Evolutionary conservation across 2,329 filamentous ascomycete species (phyloP), one percentile per base, ranked within the genome.

Genomic region (Fusarium sp.): DNA sequence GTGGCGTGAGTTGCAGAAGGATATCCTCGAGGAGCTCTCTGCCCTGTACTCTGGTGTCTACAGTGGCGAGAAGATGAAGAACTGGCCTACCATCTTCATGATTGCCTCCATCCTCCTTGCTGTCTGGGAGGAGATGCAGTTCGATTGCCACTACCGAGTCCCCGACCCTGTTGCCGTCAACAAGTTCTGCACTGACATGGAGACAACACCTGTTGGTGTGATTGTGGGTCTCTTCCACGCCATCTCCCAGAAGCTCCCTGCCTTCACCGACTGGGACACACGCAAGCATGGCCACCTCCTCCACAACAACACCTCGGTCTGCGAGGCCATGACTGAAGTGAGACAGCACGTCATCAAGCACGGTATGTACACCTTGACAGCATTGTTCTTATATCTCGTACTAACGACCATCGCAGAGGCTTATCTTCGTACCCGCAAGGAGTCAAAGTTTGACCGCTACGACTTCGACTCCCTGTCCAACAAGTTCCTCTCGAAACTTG

Each of bases 1-100:
- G 94, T 98, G 96, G 96, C 95, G 96, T 75, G 95, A 98, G 83
- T 88, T 98, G 66, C 95, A 98, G 83, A 97, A 97, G 86, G 96
- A 98, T 78, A 95, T 98, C 42, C 88, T 98, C 6, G 95, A 97
- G 85, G 96, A 98, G 86, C 89, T 98, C 3, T 98, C 96, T 3
- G 86, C 90, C 12, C 89, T 98, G 20, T 98, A 98, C 88, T 97
- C 94, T n/a, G 97, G 95, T 74, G 96, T 98, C 49, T 98, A 98
- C 88, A 97, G 93, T 78, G 96, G 96, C 68, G 96, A 98, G 83
- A 96, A 97, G 84, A 90, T 98, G 78, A 98, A 98, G 90, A 97
- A 98, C 86, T 98, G 96, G 96, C 96, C 96, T 5, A 98, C 95
- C 55, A 98, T 98, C 82, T 98, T 98, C 88, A 97, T 98, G 90